Percentiles rank a stretch among this genome's conserved stretches.
These are phyloP conservation scores for Ogataea neopini DNA, from an alignment of 805 yeast genomes.

Conservation along the genomic window DNA sequence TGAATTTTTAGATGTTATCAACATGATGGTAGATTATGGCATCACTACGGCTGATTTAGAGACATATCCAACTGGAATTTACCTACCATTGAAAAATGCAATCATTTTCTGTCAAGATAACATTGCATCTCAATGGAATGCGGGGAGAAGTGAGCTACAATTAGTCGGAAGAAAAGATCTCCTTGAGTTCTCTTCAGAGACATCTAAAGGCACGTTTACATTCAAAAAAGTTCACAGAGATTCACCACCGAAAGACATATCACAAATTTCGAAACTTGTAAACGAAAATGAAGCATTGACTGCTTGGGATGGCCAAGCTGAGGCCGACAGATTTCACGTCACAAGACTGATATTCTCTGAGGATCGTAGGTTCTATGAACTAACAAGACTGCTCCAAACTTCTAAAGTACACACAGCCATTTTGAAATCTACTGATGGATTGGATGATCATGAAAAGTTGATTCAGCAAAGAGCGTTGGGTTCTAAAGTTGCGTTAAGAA, in stretches of 20 bases:
- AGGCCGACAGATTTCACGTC: constrained; percentile 66
- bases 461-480: constrained; percentile 58
- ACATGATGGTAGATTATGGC: constrained; percentile 58
- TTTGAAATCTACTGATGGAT: constrained; percentile 38
- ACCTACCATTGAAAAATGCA: constrained; percentile 65
- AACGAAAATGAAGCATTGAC: constrained; percentile 47
- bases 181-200: constrained; percentile 25
- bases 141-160: constrained; percentile 42
- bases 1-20: constrained; percentile 55
- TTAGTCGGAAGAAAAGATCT: constrained; percentile 72
- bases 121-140: constrained; percentile 50
- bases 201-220: constrained; percentile 4
- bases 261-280: constrained; percentile 41
- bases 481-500: constrained; percentile 62
- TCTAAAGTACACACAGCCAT: constrained; percentile 61
- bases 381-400: constrained; percentile 68
- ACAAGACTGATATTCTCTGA: constrained; percentile 70
- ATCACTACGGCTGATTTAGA: constrained; percentile 55
- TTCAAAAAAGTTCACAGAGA: constrained; percentile 8
- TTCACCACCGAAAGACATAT: constrained; percentile 39
- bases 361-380: constrained; percentile 80
- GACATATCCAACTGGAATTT: constrained; percentile 72
- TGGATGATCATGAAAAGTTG: constrained; percentile 57
- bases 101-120: constrained; percentile 53
- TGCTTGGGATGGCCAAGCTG: constrained; percentile 73